phyloP scores from a whole-genome alignment of 1,284 basidiomycete genomes.

The Marasmius sp. region DNA sequence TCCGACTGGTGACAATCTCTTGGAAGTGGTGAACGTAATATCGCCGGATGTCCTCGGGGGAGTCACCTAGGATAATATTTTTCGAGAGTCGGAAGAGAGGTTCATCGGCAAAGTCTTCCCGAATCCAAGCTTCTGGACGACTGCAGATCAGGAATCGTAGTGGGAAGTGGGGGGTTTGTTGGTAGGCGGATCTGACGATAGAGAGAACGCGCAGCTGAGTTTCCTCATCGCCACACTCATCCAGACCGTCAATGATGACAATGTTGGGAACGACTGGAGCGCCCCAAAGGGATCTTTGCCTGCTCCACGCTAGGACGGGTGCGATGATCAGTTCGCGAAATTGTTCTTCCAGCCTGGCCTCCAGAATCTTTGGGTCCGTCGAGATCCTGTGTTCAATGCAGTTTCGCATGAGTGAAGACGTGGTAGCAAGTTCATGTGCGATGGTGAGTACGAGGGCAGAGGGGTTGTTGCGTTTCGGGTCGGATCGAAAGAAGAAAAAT shows the following conservation, averaged over 20 bases:
- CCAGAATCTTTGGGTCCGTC: background rate
- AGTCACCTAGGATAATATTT: background rate
- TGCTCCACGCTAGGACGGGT: background rate
- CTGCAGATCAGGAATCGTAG: slow-evolving; percentile 25
- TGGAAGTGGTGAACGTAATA: background rate
- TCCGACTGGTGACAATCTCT: background rate
- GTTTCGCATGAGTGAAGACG: background rate
- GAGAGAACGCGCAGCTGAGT: background rate
- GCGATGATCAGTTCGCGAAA: background rate
- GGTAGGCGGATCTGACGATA: background rate
- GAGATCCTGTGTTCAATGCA: background rate
- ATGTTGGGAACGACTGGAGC: background rate
- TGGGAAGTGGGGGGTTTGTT: slow-evolving; percentile 6
- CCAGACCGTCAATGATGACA: slow-evolving; percentile 7
- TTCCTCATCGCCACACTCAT: background rate
- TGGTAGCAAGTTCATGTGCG: background rate
- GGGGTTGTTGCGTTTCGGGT: slow-evolving; percentile 1
- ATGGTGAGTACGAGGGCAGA: slow-evolving; percentile 1
- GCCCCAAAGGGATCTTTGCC: too few species aligned
- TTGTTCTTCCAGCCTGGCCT: background rate
- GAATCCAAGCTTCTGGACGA: slow-evolving; percentile 24
- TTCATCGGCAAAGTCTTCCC: slow-evolving; percentile 12
- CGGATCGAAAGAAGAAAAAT: slow-evolving; percentile 17
- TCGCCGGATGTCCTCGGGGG: background rate
- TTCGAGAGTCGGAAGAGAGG: background rate